A percentile compares a stretch with the other conserved stretches of the same genome.
Evolutionary conservation across 352 stramenopile genomes (phyloP).

Genomic region (Phytopythium cucurbitacearum): DNA sequence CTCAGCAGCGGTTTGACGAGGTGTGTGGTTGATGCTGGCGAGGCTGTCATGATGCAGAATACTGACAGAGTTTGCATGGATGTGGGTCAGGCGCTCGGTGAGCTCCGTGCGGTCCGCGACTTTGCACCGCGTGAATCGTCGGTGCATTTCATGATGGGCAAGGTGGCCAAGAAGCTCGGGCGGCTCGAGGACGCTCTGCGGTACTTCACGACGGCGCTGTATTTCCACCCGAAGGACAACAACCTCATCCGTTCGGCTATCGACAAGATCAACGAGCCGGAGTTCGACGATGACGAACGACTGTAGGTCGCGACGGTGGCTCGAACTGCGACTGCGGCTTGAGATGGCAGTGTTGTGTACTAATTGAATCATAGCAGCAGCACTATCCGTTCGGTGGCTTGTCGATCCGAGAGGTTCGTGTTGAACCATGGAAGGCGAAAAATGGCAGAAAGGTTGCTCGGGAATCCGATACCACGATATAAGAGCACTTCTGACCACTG

Average conservation of each 20-base stretch:
- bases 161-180: slow-evolving; percentile 89
- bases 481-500: too few species aligned
- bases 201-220: slow-evolving; percentile 95
- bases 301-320: slow-evolving; percentile 12
- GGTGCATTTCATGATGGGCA: slow-evolving; percentile 97
- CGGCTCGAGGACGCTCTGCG: slow-evolving; percentile 91
- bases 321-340: too few species aligned
- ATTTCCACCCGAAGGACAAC: slow-evolving; percentile 97
- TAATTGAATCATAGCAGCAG: too few species aligned
- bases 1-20: slow-evolving; percentile 89
- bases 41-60: neutral
- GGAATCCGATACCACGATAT: too few species aligned
- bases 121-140: slow-evolving; percentile 94
- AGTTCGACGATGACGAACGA: slow-evolving; percentile 48
- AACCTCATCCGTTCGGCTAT: slow-evolving; percentile 96
- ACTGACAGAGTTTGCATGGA: neutral
- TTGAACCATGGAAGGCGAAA: too few species aligned
- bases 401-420: too few species aligned
- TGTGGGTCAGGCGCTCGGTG: slow-evolving; percentile 63
- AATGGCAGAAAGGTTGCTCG: too few species aligned
- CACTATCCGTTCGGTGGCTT: too few species aligned
- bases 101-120: slow-evolving; percentile 91
- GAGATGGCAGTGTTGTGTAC: too few species aligned
- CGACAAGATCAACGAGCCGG: slow-evolving; percentile 84
- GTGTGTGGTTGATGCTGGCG: slow-evolving; percentile 8